Base-by-base conservation (phyloP, 139 green algal genomes). In the Micractinium sp. region DNA sequence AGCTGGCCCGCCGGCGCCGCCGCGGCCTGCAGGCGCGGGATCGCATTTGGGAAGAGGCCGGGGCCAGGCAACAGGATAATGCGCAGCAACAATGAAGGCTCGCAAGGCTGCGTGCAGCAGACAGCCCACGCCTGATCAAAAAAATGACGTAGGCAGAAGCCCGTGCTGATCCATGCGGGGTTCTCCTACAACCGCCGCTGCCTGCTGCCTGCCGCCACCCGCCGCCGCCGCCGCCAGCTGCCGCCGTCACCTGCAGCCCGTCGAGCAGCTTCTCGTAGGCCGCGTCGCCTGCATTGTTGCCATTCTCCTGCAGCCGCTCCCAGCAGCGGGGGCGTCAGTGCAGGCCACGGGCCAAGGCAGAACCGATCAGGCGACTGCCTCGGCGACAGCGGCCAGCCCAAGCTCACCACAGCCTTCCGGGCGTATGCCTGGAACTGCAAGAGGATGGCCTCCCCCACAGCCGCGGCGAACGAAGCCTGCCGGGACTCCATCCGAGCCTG, bases 261-360 rank as follows among this genome's bases (percentile, higher is more conserved):
- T 82, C 76, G 33, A 94, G 83, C 39, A 94, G 78, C 56, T 90
- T 80, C 19, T 90, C 81, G 29, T 91, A 94, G 1, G 84, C 63
- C 1, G 90, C 63, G 15, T 94, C 92, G 0, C 53, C 38, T 2
- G 41, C 41, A 39, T 66, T 33, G 9, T 85, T 88, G 25, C 82
- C 88, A 29, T 86, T 88, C 31, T 93, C 92, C 92, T 94, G 85
- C 69, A 38, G 47, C 47, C 47, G 47, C 9, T 56, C 47, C 47
- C 47, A 56, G 35, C n/a, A 38, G 3, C 31, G 71, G 31, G 18
- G 23, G 31, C 0, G 71, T 15, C 29, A 33, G 31, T 2, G 31
- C 14, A 33, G 31, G 18, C 71, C 12, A 56, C 27, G 27, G 25
- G 77, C 22, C 77, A 33, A 56, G 77, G 23, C 38, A 63, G 41